Evolutionary conservation across 805 yeast species (phyloP).

Genomic region (Debaryomyces tyrocola): DNA sequence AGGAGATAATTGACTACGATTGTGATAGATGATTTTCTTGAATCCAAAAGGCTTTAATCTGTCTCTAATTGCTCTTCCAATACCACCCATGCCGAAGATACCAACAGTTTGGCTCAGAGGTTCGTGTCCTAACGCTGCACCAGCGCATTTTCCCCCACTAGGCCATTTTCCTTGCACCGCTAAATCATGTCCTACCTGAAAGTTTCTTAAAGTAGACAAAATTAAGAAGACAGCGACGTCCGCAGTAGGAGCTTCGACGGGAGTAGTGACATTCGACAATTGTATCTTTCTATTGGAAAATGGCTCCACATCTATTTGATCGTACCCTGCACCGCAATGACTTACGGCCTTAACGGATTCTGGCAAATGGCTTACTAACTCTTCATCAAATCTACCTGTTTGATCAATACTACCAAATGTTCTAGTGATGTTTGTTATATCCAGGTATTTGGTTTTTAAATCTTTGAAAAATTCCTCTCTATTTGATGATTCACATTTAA

Average conservation of each 20-base stretch:
- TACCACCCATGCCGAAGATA: conserved; percentile 85
- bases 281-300: conserved; percentile 55
- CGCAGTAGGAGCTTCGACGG: conserved; percentile 73
- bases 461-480: conserved; percentile 44
- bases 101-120: conserved; percentile 79
- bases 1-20: conserved; percentile 56
- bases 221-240: conserved; percentile 65
- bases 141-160: conserved; percentile 36
- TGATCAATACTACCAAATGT: conserved; percentile 51
- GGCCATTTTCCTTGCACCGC: conserved; percentile 62
- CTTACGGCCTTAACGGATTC: conserved; percentile 49
- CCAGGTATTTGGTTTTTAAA: conserved; percentile 44
- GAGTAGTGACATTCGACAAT: conserved; percentile 64
- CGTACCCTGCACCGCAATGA: conserved; percentile 78
- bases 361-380: conserved; percentile 57
- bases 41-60: conserved; percentile 79
- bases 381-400: conserved; percentile 69
- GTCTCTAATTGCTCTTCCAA: conserved; percentile 77
- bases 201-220: conserved; percentile 66
- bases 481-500: conserved; percentile 32
- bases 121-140: conserved; percentile 67
- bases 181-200: conserved; percentile 58
- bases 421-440: conserved; percentile 45
- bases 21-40: conserved; percentile 66
- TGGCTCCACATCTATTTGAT: conserved; percentile 61